Base-by-base conservation (phyloP, 805 yeast species). In the Teunomyces tritomae region DNA sequence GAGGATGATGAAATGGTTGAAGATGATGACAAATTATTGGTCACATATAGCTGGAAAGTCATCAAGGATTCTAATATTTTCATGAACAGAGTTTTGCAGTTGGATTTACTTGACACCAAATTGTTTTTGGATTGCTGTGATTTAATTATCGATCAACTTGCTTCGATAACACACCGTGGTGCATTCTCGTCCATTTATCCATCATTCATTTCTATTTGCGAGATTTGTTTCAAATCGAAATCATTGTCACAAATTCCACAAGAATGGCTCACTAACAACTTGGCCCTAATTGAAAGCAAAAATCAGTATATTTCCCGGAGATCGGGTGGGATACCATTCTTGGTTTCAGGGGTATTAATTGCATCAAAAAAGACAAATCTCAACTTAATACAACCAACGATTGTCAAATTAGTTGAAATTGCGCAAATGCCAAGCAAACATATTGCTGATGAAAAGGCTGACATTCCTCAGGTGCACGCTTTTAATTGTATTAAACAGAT, bases 391-490 rank as follows among this genome's bases (percentile, higher is more conserved):
- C 62, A 65, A 4, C 48, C 59, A 7, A 79, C 95, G 0, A 78
- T 89, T 55, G 65, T 69, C 0, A 58, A 67, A 33, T 67, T 92
- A 8, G 52, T 82, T 10, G 61, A 59, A 10, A 78, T 90, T 28
- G 90, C 95, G 0, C 54, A 67, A 6, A 48, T 61, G 5, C 83
- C 85, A 0, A 71, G 78, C 3, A 65, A 62, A 10, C 71, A 70
- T 27, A 65, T 72, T 33, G 79, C 74, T 9, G 83, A 75, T 36
- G 76, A 74, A 28, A 84, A 78, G 48, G 74, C 81, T 51, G 96
- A 88, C 58, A 72, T 90, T 11, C 94, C 98, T 0, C 97, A 91
- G 59, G 96, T 92, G 0, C 96, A 92, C 67, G 97, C 97, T 0
- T 83, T 89, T 60, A 92, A 92, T 60, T 85, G 96, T 61, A 79